Evolutionary conservation across 345 rosid genomes (phyloP).

Genomic region (Heritiera fomes): DNA sequence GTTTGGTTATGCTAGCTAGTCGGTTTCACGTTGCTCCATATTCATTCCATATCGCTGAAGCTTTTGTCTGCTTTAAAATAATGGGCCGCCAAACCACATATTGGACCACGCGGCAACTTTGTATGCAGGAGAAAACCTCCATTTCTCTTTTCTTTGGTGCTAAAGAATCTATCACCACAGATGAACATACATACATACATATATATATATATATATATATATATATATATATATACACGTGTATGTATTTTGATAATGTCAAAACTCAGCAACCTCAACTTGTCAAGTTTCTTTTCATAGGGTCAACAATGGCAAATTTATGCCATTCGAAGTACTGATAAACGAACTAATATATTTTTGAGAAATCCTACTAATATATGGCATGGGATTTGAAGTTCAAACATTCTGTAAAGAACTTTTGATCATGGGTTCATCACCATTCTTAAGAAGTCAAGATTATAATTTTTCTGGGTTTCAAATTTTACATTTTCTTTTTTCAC

Average conservation of each 20-base stretch:
- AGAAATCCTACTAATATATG: too few species aligned
- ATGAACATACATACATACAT: background rate
- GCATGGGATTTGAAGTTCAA: background rate
- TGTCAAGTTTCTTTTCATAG: background rate
- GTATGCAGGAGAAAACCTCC: background rate
- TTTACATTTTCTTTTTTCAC: too few species aligned
- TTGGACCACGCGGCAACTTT: slow-evolving; percentile 15
- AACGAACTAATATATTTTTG: background rate
- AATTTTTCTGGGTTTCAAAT: background rate
- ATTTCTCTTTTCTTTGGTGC: background rate
- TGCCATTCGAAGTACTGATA: background rate
- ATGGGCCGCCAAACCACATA: background rate
- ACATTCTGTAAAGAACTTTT: background rate
- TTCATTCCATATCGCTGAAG: slow-evolving; percentile 16
- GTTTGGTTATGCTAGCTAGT: slow-evolving; percentile 2
- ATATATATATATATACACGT: background rate
- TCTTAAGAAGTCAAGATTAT: background rate
- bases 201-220: background rate
- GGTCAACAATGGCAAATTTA: background rate
- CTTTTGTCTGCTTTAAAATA: slow-evolving; percentile 12
- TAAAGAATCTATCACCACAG: background rate
- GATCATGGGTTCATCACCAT: background rate
- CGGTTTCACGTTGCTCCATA: slow-evolving; percentile 10
- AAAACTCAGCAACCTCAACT: background rate
- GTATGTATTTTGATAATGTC: background rate